Evolutionary conservation across 129 eudicot genomes (phyloP).

Genomic region (Dittrichia graveolens): DNA sequence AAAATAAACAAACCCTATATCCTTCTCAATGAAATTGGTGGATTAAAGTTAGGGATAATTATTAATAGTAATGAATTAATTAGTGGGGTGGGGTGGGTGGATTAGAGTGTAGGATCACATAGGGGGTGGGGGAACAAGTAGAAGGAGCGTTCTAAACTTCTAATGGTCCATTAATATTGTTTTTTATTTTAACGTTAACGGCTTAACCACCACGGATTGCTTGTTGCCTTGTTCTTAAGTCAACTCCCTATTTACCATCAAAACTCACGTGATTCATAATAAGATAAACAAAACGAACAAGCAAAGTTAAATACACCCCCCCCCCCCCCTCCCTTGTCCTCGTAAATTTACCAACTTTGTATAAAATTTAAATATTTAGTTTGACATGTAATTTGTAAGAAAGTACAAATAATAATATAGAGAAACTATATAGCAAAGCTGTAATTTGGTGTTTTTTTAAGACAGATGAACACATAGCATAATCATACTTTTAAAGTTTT

Average conservation of each 20-base stretch:
- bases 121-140: slow-evolving; percentile 40
- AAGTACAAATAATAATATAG: too few species aligned
- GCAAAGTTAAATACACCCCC: too few species aligned
- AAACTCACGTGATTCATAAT: slow-evolving; percentile 27
- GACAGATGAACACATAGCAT: too few species aligned
- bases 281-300: not conserved
- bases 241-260: slow-evolving; percentile 22
- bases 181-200: slow-evolving; percentile 27
- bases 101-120: slow-evolving; percentile 44
- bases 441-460: too few species aligned
- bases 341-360: too few species aligned
- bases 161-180: slow-evolving; percentile 29
- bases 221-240: slow-evolving; percentile 16
- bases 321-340: too few species aligned
- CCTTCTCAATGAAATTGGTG: too few species aligned
- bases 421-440: too few species aligned
- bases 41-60: slow-evolving; percentile 23
- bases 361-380: too few species aligned
- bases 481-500: too few species aligned
- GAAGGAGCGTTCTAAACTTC: slow-evolving; percentile 25
- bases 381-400: too few species aligned
- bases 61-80: slow-evolving; percentile 14
- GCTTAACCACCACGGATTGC: slow-evolving; percentile 24
- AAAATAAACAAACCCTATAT: too few species aligned
- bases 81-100: slow-evolving; percentile 30